Conservation (phyloP, 768 basidiomycete genomes). For the Rhodotorula graminis region DNA sequence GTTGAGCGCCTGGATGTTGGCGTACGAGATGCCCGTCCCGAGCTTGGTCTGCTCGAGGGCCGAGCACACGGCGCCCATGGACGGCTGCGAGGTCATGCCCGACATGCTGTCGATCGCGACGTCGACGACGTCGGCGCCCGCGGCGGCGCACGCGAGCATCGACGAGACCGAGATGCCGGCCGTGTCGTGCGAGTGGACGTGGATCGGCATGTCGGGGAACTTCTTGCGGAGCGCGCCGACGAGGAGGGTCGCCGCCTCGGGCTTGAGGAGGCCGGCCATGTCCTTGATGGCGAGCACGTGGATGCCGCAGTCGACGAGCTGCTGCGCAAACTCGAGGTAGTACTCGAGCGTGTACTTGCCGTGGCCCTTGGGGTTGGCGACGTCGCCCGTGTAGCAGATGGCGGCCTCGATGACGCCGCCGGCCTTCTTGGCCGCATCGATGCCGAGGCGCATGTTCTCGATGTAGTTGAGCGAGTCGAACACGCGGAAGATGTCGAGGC, state of each 20-base stretch:
- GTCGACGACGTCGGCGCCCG: conserved; percentile 97
- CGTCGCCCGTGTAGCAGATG: conserved; percentile 91
- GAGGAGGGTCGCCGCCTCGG: conserved; percentile 86
- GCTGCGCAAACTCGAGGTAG: conserved; percentile 90
- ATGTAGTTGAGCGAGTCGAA: conserved; percentile 99
- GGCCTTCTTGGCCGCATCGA: conserved; percentile 98
- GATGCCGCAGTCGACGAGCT: conserved; percentile 67
- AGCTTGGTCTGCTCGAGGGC: conserved; percentile 90
- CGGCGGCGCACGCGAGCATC: conserved; percentile 90
- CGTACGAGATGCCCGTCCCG: conserved; percentile 93
- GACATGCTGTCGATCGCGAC: conserved; percentile 99
- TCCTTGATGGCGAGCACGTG: conserved; percentile 98
- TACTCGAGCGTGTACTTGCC: conserved; percentile 96
- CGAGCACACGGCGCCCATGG: conserved; percentile 94
- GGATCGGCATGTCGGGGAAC: conserved; percentile 95
- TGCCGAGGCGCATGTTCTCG: conserved; percentile 96
- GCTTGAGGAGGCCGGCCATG: conserved; percentile 73
- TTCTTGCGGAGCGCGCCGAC: conserved; percentile 91
- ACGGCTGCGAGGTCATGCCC: conserved; percentile 93
- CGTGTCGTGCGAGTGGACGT: conserved; percentile 99
- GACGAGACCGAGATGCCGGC: conserved; percentile 97
- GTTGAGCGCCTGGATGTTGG: conserved; percentile 95
- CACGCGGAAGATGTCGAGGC: conserved; percentile 98
- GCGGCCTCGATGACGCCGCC: conserved; percentile 91
- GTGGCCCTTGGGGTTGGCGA: conserved; percentile 79